Conservation (phyloP, 441 rosid species). For the Euphorbia celastroides region DNA sequence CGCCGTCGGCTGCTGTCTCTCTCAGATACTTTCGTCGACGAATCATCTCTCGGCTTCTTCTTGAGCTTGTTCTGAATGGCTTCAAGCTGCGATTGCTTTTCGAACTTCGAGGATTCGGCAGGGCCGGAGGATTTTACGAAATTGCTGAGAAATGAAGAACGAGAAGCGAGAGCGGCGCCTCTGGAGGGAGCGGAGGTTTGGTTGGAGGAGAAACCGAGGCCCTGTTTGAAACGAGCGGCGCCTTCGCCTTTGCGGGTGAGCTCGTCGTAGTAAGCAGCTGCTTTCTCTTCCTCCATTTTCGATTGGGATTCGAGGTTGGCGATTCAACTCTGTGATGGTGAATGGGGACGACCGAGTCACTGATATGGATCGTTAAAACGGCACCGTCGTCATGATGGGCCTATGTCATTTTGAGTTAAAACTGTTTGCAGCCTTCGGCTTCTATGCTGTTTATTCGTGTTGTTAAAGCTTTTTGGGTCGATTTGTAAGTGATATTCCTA, state of each 20-base stretch:
- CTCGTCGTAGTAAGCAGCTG: slow-evolving; percentile 90
- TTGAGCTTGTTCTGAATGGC: slow-evolving; percentile 69
- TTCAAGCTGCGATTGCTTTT: slow-evolving; percentile 56
- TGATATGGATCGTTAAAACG: background rate
- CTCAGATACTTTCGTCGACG: slow-evolving; percentile 34
- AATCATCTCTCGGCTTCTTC: slow-evolving; percentile 39
- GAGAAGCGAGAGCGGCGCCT: slow-evolving; percentile 42
- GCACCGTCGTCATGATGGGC: too few species aligned
- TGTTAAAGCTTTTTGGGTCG: too few species aligned
- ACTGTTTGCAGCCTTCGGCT: too few species aligned
- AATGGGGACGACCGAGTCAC: background rate
- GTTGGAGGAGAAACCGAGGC: slow-evolving; percentile 71
- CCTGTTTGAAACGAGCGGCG: slow-evolving; percentile 95
- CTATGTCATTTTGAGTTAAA: too few species aligned
- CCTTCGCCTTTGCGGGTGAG: slow-evolving; percentile 86
- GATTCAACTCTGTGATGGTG: background rate
- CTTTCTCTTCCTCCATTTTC: slow-evolving; percentile 86
- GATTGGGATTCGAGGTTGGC: background rate
- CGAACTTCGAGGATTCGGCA: slow-evolving; percentile 33
- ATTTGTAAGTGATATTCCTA: too few species aligned
- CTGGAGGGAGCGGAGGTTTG: slow-evolving; percentile 34
- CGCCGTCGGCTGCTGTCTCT: slow-evolving; percentile 26
- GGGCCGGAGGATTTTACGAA: slow-evolving; percentile 75
- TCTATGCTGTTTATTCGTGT: too few species aligned
- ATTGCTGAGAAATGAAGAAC: slow-evolving; percentile 56